Evolutionary conservation across 176 grass and related monocot genomes (phyloP).

Genomic region (Pontederia paniculata): DNA sequence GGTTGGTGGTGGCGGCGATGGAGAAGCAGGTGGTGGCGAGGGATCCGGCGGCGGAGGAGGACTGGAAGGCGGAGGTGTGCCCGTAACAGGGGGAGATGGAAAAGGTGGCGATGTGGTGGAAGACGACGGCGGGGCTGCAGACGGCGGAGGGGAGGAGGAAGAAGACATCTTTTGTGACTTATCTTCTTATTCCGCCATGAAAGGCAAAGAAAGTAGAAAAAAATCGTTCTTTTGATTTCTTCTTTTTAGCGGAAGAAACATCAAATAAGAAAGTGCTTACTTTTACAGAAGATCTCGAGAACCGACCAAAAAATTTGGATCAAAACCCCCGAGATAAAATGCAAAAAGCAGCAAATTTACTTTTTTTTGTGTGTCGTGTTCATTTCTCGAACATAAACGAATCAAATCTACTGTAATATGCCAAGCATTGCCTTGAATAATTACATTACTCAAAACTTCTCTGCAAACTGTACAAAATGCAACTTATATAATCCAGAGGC

Average conservation of each 20-base stretch:
- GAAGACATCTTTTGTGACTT: background rate
- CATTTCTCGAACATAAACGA: too few relatives aligned
- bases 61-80: conserved; percentile 20
- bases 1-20: background rate
- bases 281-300: too few relatives aligned
- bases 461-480: background rate
- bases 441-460: background rate
- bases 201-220: background rate
- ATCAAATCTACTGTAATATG: too few relatives aligned
- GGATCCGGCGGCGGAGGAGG: background rate
- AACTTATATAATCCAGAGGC: background rate
- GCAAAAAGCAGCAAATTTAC: too few relatives aligned
- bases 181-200: background rate
- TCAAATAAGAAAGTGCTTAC: background rate
- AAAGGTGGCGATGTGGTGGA: background rate
- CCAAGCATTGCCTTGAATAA: too few relatives aligned
- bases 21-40: background rate
- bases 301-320: too few relatives aligned
- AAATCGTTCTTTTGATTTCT: background rate
- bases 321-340: too few relatives aligned
- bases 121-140: background rate
- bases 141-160: conserved; percentile 15
- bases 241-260: background rate
- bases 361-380: too few relatives aligned
- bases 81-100: background rate